These are phyloP conservation scores for Pyricularia pennisetigena DNA, from an alignment of 2,329 filamentous ascomycete species.

Conservation along the genomic window DNA sequence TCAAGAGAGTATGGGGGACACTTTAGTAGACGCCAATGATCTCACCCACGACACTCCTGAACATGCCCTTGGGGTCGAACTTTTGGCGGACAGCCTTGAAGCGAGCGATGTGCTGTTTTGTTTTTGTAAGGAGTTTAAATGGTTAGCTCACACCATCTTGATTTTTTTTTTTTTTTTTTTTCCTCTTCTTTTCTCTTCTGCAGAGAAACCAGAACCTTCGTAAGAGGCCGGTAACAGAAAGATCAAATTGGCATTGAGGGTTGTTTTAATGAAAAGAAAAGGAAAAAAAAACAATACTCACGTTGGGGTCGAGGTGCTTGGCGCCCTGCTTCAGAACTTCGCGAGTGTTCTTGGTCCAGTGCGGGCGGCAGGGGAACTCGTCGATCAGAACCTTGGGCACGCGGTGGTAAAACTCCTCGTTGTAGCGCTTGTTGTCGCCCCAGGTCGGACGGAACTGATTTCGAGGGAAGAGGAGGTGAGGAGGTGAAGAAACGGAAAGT, in stretches of 20 bases:
- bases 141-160: neutral
- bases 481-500: too few relatives aligned
- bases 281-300: constrained; percentile 12
- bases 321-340: constrained; percentile 32
- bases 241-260: too few relatives aligned
- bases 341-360: constrained; percentile 44
- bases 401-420: constrained; percentile 38
- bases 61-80: constrained; percentile 37
- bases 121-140: neutral
- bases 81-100: constrained; percentile 37
- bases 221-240: too few relatives aligned
- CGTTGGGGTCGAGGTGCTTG: constrained; percentile 36
- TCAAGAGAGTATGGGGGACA: neutral
- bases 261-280: neutral
- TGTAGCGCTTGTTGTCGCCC: constrained; percentile 36
- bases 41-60: constrained; percentile 36
- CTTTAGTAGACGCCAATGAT: constrained; percentile 32
- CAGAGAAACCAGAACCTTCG: neutral
- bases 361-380: constrained; percentile 39
- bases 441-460: constrained; percentile 27
- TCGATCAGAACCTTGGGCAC: constrained; percentile 34
- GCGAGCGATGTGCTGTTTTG: constrained; percentile 25
- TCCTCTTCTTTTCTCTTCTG: neutral
- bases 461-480: too few relatives aligned
- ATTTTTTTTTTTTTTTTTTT: neutral